phyloP scores from a whole-genome alignment of 305 asterid genomes.

The Fraxinus platypoda region DNA sequence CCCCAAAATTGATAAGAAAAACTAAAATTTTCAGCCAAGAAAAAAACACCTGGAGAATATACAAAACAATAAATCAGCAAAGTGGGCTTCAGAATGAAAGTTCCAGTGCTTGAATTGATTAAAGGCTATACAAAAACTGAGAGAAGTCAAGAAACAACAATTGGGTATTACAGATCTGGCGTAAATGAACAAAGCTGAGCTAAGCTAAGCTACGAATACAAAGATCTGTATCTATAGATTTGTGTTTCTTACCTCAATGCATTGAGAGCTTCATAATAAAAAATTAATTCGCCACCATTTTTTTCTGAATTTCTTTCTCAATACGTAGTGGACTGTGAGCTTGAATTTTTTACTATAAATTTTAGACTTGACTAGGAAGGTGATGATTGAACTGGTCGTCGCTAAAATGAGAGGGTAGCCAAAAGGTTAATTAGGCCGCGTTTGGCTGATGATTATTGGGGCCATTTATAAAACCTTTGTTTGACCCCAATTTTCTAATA shows the following conservation, averaged over 20 bases:
- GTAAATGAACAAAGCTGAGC: slow-evolving; percentile 7
- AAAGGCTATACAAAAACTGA: background rate
- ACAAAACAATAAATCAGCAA: background rate
- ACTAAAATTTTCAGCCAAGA: background rate
- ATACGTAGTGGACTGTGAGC: background rate
- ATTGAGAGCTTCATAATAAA: background rate
- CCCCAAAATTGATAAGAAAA: background rate
- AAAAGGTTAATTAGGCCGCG: background rate
- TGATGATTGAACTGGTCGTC: slow-evolving; percentile 18
- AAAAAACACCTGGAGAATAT: background rate
- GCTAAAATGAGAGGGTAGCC: slow-evolving; percentile 30
- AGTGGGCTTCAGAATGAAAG: slow-evolving; percentile 8
- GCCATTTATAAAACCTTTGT: background rate
- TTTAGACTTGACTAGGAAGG: slow-evolving; percentile 11
- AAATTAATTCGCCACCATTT: slow-evolving; percentile 29
- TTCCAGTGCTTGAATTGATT: background rate
- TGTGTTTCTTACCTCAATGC: slow-evolving; percentile 20
- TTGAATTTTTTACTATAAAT: background rate
- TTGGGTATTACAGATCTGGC: slow-evolving; percentile 35
- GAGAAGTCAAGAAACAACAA: slow-evolving; percentile 20
- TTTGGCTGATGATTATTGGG: background rate
- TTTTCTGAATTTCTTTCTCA: background rate
- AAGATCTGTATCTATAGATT: slow-evolving; percentile 24
- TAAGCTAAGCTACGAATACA: slow-evolving; percentile 19
- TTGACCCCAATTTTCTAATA: too few relatives aligned